Percentiles rank a stretch among this genome's conserved stretches.
Evolutionary conservation across 83 land plant genomes (phyloP).

Genomic region (Diphasiastrum complanatum): DNA sequence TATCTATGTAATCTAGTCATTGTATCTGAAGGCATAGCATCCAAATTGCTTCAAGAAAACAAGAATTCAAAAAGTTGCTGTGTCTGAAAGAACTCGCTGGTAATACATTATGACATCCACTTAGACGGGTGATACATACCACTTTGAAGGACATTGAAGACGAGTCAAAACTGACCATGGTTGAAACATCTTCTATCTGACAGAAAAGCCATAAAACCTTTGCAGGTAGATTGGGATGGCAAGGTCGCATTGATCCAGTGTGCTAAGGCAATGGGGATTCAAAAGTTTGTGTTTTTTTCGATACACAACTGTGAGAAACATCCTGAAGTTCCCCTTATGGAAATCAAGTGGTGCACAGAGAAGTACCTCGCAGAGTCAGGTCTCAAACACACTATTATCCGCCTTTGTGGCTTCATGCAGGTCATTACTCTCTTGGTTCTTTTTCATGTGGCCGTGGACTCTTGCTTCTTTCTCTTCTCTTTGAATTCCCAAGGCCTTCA

Average conservation of each 20-base stretch:
- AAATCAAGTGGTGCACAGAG: slow-evolving; percentile 96
- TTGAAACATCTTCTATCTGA: neutral
- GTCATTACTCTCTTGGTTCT: slow-evolving; percentile 19
- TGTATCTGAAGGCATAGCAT: too few relatives aligned
- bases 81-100: too few relatives aligned
- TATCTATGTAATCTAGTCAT: too few relatives aligned
- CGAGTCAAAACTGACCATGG: neutral
- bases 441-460: neutral
- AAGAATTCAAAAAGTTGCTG: too few relatives aligned
- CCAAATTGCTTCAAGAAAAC: too few relatives aligned
- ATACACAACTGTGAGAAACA: slow-evolving; percentile 98
- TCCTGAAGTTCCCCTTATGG: slow-evolving; percentile 99
- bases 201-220: slow-evolving; percentile 1
- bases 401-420: slow-evolving; percentile 99
- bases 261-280: slow-evolving; percentile 98
- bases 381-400: slow-evolving; percentile 56
- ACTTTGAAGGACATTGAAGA: neutral
- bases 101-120: too few relatives aligned
- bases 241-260: slow-evolving; percentile 96
- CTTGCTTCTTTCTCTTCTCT: too few relatives aligned
- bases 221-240: slow-evolving; percentile 99
- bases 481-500: too few relatives aligned
- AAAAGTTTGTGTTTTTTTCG: slow-evolving; percentile 89
- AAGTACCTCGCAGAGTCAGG: slow-evolving; percentile 86
- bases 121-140: too few relatives aligned